A percentile compares a stretch with the other conserved stretches of the same genome.
phyloP scores from a whole-genome alignment of 768 basidiomycete species.

The Termitomyces sp. region DNA sequence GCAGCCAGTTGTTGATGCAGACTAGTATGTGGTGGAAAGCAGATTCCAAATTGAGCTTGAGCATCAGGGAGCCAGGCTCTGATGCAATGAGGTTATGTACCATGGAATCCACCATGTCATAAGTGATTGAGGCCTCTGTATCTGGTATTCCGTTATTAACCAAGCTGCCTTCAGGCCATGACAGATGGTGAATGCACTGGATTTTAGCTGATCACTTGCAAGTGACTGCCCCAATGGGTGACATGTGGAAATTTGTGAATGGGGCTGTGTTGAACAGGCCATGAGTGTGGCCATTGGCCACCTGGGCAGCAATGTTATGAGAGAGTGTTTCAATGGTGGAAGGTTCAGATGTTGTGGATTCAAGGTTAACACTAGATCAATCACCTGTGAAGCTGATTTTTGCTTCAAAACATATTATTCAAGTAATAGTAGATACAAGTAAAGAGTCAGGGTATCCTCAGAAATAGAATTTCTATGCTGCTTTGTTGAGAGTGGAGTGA shows the following conservation, averaged over 20 bases:
- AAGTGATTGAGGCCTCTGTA: slow-evolving; percentile 21
- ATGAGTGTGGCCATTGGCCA: background rate
- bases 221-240: slow-evolving; percentile 20
- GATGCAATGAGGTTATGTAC: slow-evolving; percentile 17
- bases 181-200: slow-evolving; percentile 22
- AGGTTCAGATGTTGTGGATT: background rate
- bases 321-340: slow-evolving; percentile 5
- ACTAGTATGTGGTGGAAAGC: slow-evolving; percentile 34
- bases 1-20: slow-evolving; percentile 22
- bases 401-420: too few relatives aligned
- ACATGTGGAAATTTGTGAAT: slow-evolving; percentile 15
- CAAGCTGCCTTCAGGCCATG: slow-evolving; percentile 1
- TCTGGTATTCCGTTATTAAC: slow-evolving; percentile 21
- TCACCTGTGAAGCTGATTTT: too few relatives aligned
- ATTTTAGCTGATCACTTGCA: slow-evolving; percentile 20
- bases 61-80: slow-evolving; percentile 23
- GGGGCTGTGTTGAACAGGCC: slow-evolving; percentile 20
- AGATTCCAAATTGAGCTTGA: slow-evolving; percentile 29
- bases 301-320: background rate
- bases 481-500: too few relatives aligned
- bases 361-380: too few relatives aligned
- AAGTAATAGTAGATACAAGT: too few relatives aligned
- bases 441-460: too few relatives aligned
- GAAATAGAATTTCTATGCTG: too few relatives aligned
- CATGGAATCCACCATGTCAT: slow-evolving; percentile 23